Base-by-base conservation (phyloP, 2,329 filamentous ascomycete genomes). In the Pseudocercospora fijiensis region DNA sequence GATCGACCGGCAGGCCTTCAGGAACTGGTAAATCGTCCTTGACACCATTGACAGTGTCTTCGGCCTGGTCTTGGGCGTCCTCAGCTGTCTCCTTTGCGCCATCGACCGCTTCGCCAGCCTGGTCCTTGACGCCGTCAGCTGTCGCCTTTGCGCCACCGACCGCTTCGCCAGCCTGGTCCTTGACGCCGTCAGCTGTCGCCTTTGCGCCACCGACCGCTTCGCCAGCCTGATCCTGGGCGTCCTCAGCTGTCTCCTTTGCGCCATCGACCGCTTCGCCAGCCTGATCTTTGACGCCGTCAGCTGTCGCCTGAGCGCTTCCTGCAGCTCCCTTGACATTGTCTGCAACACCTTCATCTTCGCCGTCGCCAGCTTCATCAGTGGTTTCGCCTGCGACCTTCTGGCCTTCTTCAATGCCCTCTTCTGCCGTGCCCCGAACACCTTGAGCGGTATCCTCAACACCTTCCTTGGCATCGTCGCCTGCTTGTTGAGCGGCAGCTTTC, bases 1-100 rank as follows among this genome's bases (percentile, higher is more conserved):
- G 76, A 69, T 82, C 80, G 63, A 76, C 68, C 22, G 79, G 79
- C 55, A 76, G 73, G 27, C 69, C 73, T 18, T 77, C 75, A 33
- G 76, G 76, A 8, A 77, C 68, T n/a, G 77, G 74, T 28, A 74
- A 61, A 8, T 71, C 69, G 10, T 70, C 70, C 49, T 75, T 72
- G 2, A 62, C 67, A 27, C 69, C 72, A n/a, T 72, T 68, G 26
- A 71, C 75, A 45, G 73, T 72, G 20, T 77, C 73, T 33, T 78
- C 65, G 5, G 69, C 74, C 45, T 72, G 73, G 27, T 73, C 71
- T 27, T 70, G 71, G 28, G 72, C 70, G 10, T 73, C 72, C 26
- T 72, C 71, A 28, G 71, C 66, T 30, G 70, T 65, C 18, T 68
- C 69, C 37, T 74, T 70, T 3, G 59, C 64, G 10, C 59, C 58